Evolutionary conservation across 2,329 filamentous ascomycete genomes (phyloP).

Genomic region (Aspergillus pseudoglaucus): DNA sequence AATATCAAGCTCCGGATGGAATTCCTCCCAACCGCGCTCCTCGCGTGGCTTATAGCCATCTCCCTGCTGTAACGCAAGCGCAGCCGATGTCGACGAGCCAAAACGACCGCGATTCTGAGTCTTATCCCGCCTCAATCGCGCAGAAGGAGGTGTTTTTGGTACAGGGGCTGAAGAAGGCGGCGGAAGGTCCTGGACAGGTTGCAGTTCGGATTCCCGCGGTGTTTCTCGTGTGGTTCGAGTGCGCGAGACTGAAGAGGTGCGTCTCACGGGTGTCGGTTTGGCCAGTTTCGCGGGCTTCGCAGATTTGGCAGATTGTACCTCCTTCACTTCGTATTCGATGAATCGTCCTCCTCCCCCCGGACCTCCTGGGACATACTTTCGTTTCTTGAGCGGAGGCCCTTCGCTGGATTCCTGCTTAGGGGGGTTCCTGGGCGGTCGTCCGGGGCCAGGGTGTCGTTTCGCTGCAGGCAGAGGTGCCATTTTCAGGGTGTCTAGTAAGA

Average conservation of each 20-base stretch:
- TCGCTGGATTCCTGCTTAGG: conserved; percentile 28
- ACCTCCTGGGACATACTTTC: conserved; percentile 77
- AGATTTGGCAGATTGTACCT: conserved; percentile 39
- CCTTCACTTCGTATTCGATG: conserved; percentile 63
- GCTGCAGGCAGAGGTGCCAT: conserved; percentile 29
- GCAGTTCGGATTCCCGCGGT: conserved; percentile 4
- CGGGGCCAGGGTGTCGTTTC: conserved; percentile 18
- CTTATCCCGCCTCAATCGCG: conserved; percentile 37
- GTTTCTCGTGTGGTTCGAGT: conserved; percentile 30
- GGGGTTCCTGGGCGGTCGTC: conserved; percentile 22
- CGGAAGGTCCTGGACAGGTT: conserved; percentile 18
- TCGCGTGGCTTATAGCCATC: conserved; percentile 97
- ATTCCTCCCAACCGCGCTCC: conserved; percentile 95
- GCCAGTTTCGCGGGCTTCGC: conserved; percentile 34
- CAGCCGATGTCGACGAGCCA: conserved; percentile 75
- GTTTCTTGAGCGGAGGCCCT: conserved; percentile 63
- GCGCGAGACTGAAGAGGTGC: conserved; percentile 43
- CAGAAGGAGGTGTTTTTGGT: conserved; percentile 33
- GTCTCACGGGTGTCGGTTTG: conserved; percentile 40
- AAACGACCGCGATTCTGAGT: conserved; percentile 58
- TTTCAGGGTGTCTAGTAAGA: background rate
- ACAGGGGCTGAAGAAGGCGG: conserved; percentile 24
- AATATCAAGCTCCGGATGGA: conserved; percentile 91
- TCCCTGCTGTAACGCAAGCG: conserved; percentile 80
- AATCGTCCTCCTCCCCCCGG: conserved; percentile 81